Evolutionary conservation across 192 early-diverging fungal genomes (phyloP).

Genomic region (Podila epigama): DNA sequence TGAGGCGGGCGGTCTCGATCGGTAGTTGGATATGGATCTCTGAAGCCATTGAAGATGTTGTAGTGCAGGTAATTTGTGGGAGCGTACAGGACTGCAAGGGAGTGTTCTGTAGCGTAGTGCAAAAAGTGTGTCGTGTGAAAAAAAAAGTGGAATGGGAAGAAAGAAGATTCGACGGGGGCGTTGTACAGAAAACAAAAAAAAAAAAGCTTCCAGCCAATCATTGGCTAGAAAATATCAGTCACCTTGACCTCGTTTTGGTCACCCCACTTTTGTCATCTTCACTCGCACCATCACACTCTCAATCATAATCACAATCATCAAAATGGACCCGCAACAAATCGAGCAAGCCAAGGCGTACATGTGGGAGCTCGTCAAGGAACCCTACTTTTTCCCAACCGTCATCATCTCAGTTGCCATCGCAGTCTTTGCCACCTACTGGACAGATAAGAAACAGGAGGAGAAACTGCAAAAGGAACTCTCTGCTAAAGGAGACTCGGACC

Average conservation of each 20-base stretch:
- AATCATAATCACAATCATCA: too few species aligned
- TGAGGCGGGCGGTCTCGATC: constrained; percentile 21
- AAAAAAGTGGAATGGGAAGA: background rate
- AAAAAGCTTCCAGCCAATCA: background rate
- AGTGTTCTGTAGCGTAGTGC: background rate
- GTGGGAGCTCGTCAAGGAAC: constrained; percentile 24
- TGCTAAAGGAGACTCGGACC: background rate
- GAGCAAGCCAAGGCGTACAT: too few species aligned
- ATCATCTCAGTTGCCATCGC: constrained; percentile 19
- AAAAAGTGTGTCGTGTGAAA: background rate
- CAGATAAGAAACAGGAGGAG: background rate
- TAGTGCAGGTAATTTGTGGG: background rate
- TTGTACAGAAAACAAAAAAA: background rate
- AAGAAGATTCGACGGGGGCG: background rate
- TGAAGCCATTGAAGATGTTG: background rate
- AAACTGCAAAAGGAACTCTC: background rate
- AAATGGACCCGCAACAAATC: too few species aligned
- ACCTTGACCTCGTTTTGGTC: background rate
- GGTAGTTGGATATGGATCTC: background rate
- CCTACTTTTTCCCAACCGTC: constrained; percentile 23
- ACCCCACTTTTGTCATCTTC: background rate
- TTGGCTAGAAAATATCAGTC: background rate
- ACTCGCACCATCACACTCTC: background rate
- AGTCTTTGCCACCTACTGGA: constrained; percentile 18
- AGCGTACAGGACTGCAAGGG: too few species aligned